Conservation (phyloP, 2,329 filamentous ascomycete genomes). For the Zopfia rhizophila region DNA sequence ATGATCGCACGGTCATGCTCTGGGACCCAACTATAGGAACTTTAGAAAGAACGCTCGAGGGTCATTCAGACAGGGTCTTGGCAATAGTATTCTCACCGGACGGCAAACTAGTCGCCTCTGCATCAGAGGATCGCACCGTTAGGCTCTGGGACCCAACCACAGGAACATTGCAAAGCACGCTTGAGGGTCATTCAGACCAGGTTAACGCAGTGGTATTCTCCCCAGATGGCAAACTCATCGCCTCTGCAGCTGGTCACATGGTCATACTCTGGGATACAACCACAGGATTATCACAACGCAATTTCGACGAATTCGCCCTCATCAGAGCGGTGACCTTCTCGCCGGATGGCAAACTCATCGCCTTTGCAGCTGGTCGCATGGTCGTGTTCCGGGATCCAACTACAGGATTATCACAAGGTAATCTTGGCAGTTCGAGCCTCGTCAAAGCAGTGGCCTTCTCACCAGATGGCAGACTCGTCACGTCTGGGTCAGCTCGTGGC, state of each 20-base stretch:
- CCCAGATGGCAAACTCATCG: constrained; percentile 17
- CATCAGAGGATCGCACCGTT: constrained; percentile 2
- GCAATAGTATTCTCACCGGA: constrained; percentile 2
- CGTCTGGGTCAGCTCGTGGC: constrained; percentile 10
- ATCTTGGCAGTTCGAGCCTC: no score
- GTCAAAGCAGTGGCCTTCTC: constrained; percentile 24
- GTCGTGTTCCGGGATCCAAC: no score
- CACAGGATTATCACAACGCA: no score
- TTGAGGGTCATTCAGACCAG: constrained; percentile 2
- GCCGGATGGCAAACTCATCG: constrained; percentile 17
- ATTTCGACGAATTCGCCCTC: no score
- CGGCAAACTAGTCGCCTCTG: constrained; percentile 5
- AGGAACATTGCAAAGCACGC: neutral
- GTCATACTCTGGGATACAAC: constrained; percentile 7
- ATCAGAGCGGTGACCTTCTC: constrained; percentile 14
- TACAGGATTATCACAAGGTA: no score
- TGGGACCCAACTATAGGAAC: no score
- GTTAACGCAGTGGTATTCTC: constrained; percentile 14
- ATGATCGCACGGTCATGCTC: no score
- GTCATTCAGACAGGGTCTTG: constrained; percentile 1
- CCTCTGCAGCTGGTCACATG: constrained; percentile 5
- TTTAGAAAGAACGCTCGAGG: constrained; percentile 1
- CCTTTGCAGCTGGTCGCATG: no score
- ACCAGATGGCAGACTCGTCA: constrained; percentile 22
- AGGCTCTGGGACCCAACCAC: constrained; percentile 5